Evolutionary conservation across 352 stramenopile genomes (phyloP), one percentile per base, ranked within the genome.

Genomic region (Globisporangium paroecandrum): DNA sequence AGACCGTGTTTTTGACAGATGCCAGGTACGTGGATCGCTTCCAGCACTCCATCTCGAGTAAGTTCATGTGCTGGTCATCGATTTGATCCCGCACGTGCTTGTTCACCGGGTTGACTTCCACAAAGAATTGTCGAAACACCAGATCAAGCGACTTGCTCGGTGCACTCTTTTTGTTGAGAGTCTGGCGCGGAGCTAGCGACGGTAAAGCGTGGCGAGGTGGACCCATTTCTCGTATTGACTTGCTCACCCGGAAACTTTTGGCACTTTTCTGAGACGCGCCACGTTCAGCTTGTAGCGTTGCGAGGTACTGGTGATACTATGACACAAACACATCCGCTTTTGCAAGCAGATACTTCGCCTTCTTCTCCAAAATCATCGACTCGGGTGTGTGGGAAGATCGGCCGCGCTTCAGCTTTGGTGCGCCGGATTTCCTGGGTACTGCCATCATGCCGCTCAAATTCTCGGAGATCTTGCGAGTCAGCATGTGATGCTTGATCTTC

Each of bases 21-120:
- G 73, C 69, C 1, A 87, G 62, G 24, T 81, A 78, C 22, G 76
- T 78, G 43, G 72, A 83, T 6, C 83, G 75, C 1, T 68, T 51
- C 83, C 83, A 92, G 64, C 77, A 85, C 53, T 92, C 83, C 0
- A 49, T 68, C 54, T 90, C 82, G 0, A 92, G 70, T 0, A 63
- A 29, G 5, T 61, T 63, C 4, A 90, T n/a, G 24, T 81, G 67
- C 0, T 72, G 62, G 18, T 89, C 79, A 20, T 77, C 72, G 7
- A 90, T 63, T 36, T 75, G 64, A 9, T 78, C 65, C 3, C 70
- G 64, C 12, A 90, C 41, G 29, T 85, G 73, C n/a, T 78, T 83
- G 64, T 82, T 90, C 6, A 89, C 61, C 0, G 83, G 83, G 51
- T 82, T 90, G n/a, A 85, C 67, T 4, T 76, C 64, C 10, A 81